Evolutionary conservation across 345 rosid species (phyloP), one percentile per base, ranked within the genome.

Genomic region (Salix brachista): DNA sequence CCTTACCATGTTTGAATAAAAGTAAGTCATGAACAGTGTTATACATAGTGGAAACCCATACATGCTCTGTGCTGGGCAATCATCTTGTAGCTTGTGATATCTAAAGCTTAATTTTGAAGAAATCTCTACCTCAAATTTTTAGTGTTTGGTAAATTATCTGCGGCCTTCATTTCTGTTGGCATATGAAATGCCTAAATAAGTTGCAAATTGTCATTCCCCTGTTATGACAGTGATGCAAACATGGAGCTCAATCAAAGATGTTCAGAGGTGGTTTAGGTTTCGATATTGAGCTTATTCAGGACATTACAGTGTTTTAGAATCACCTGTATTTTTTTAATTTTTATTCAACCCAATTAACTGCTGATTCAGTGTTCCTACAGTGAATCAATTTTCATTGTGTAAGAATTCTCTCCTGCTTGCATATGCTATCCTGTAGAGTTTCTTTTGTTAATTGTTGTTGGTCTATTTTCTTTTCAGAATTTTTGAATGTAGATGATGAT

Each of bases 401-500:
- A n/a, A 75, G n/a, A 23, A 11, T 8, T 3, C 52, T 64, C 52
- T 64, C 48, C 19, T 72, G 48, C 46, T 28, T 30, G 21, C 30
- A 12, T 65, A 37, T n/a, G 21, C 10, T 9, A 13, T 66, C 4
- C 41, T 7, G 32, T 41, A 12, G 42, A 37, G 2, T 25, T 36
- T 65, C 60, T 54, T 34, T 34, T 36, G 30, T 44, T 26, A 19
- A 70, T 60, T 30, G 37, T 52, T 48, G 13, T 5, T 32, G 68
- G 72, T 14, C 36, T 46, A 12, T 61, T 82, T 71, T 78, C 41
- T 72, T 65, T 70, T 41, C 86, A 96, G 99, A 88, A 30, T 96
- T 96, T 83, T 78, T 96, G 83, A 94, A 92, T 68, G 94, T 90
- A 65, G 94, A 96, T 78, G 98, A 96, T 85, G 97, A 93, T 26